Conservation (phyloP, 176 grass and related monocot genomes). For the Metroxylon sagu region DNA sequence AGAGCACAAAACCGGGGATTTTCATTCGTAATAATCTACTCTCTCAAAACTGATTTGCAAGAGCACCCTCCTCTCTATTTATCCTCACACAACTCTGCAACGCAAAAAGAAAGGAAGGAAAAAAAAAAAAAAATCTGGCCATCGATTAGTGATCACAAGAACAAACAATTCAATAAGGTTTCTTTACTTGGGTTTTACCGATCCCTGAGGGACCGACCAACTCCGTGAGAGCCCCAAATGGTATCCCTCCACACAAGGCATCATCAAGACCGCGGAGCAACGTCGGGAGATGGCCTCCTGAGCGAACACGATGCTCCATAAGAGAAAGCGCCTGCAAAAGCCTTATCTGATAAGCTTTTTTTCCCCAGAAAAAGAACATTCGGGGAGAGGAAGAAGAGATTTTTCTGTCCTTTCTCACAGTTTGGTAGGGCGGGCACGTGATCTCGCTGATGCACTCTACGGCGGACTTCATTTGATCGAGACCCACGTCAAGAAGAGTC, state of each 20-base stretch:
- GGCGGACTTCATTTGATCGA: constrained; percentile 39
- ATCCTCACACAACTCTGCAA: too few species aligned
- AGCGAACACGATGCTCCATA: constrained; percentile 28
- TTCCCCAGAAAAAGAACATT: too few species aligned
- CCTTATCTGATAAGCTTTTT: too few species aligned
- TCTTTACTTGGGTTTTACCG: constrained; percentile 77
- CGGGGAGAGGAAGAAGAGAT: background rate
- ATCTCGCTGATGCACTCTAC: constrained; percentile 59
- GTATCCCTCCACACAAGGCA: constrained; percentile 70
- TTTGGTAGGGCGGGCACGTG: constrained; percentile 74
- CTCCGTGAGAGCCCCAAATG: constrained; percentile 65
- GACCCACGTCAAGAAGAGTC: constrained; percentile 46
- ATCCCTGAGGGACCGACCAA: constrained; percentile 86
- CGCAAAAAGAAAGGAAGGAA: too few species aligned
- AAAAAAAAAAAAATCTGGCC: too few species aligned
- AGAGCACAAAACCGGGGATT: too few species aligned
- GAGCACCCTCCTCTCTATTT: too few species aligned
- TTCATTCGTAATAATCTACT: too few species aligned
- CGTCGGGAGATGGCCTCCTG: constrained; percentile 51
- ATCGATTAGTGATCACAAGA: too few species aligned
- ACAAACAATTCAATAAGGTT: too few species aligned
- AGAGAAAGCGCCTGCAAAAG: constrained; percentile 39
- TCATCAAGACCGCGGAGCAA: constrained; percentile 60
- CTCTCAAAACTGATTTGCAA: too few species aligned
- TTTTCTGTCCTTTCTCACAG: constrained; percentile 25